Base-by-base conservation (phyloP, 805 yeast genomes). In the Isabelozyma gotoi region DNA sequence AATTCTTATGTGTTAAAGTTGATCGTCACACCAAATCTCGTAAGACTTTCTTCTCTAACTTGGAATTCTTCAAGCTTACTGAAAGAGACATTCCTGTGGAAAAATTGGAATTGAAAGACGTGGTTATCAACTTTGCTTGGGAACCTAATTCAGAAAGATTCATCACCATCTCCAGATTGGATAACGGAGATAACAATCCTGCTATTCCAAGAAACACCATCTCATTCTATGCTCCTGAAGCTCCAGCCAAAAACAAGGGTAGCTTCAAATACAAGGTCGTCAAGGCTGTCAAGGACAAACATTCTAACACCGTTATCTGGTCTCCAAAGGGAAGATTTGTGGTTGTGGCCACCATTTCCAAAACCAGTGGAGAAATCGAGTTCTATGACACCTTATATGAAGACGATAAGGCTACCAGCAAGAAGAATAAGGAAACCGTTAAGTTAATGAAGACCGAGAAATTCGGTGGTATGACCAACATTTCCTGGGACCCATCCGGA, bases 401-500 rank as follows among this genome's bases (percentile, higher is more conserved):
- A 57, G 95, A 92, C 47, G 87, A 81, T 46, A 67, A 63, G 47
- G 49, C 51, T 38, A 45, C 51, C 39, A 67, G 70, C 42, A 59
- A 57, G n/a, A 71, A 69, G 32, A 80, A 78, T 27, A 66, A 72
- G 14, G 80, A 83, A 35, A 80, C 79, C 51, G 74, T 85, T 48
- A 81, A 81, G 60, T 75, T 77, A 55, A 68, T 92, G 50, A 81
- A 78, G 46, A 68, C 77, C 32, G 83, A 82, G 50, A 82, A 80
- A 54, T 86, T 76, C 60, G 75, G 79, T 43, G 95, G 96, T 49
- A 78, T 90, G 69, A 85, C 96, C 40, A 87, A 85, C 62, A 60
- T 90, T 48, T 74, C 82, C 41, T 94, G 99, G 99, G 99, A 94
- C 67, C 92, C 96, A 45, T 85, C 96, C 40, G 99, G 99, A 55